Evolutionary conservation across 768 basidiomycete genomes (phyloP).

Genomic region (Cubamyces sp.): DNA sequence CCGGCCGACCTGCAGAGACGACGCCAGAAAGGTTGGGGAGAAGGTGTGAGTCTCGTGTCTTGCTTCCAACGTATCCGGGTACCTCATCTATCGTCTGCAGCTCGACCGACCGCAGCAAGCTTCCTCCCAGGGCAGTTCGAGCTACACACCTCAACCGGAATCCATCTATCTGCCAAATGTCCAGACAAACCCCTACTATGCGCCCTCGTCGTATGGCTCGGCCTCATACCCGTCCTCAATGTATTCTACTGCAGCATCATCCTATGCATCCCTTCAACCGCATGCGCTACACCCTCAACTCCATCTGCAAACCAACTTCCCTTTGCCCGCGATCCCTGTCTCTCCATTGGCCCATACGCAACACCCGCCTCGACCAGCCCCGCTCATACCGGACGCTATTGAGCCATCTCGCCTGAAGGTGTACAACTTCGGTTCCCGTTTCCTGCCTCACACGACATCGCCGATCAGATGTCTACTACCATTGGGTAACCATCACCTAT

Average conservation of each 20-base stretch:
- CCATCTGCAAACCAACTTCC: conserved; percentile 32
- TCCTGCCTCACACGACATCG: conserved; percentile 77
- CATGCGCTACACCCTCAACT: conserved; percentile 23
- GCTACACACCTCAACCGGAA: neutral
- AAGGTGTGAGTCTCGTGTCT: conserved; percentile 38
- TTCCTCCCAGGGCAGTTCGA: neutral
- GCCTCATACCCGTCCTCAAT: conserved; percentile 21
- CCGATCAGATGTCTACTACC: conserved; percentile 80
- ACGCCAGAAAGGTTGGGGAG: conserved; percentile 74
- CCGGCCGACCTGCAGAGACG: conserved; percentile 60
- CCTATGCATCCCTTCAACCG: conserved; percentile 14
- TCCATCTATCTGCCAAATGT: neutral
- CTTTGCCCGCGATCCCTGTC: conserved; percentile 21
- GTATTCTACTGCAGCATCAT: conserved; percentile 25
- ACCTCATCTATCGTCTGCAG: conserved; percentile 4
- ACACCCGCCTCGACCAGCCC: conserved; percentile 22
- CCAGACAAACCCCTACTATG: conserved; percentile 16
- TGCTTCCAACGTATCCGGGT: neutral
- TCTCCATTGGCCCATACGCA: conserved; percentile 31
- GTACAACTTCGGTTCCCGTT: conserved; percentile 83
- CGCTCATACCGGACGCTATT: conserved; percentile 44
- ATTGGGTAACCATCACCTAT: conserved; percentile 59
- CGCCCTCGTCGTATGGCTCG: conserved; percentile 11
- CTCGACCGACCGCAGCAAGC: conserved; percentile 10
- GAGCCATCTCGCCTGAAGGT: conserved; percentile 67